Conservation (phyloP, 345 rosid species). For the Salix purpurea region DNA sequence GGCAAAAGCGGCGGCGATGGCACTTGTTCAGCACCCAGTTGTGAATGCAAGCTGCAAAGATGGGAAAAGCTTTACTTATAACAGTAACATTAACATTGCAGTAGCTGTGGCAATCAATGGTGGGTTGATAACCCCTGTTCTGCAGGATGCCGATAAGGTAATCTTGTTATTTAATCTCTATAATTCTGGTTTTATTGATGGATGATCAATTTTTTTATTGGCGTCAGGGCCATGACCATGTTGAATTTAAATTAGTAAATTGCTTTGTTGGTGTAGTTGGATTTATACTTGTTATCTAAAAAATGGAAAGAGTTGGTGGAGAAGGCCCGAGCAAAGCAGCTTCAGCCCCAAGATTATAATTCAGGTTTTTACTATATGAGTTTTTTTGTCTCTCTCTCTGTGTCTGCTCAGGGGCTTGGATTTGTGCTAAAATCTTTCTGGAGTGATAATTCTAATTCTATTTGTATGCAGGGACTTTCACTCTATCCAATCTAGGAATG, state of each 20-base stretch:
- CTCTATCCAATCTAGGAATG: constrained; percentile 91
- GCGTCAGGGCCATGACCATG: background rate
- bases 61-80: constrained; percentile 75
- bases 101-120: constrained; percentile 95
- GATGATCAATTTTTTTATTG: background rate
- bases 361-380: constrained; percentile 49
- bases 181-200: background rate
- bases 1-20: constrained; percentile 96
- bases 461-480: constrained; percentile 74
- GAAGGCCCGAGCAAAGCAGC: constrained; percentile 81
- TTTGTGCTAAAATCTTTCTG: background rate
- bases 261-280: constrained; percentile 54
- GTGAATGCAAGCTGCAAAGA: constrained; percentile 87
- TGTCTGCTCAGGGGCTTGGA: background rate
- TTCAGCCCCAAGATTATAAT: constrained; percentile 90
- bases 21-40: constrained; percentile 86
- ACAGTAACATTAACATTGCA: constrained; percentile 69
- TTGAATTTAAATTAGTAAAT: constrained; percentile 7
- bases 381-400: background rate
- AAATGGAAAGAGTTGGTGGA: constrained; percentile 96
- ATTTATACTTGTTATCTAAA: constrained; percentile 75
- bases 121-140: constrained; percentile 93
- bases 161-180: background rate
- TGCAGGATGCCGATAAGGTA: constrained; percentile 95
- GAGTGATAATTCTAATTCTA: background rate